Percentiles rank a stretch among this genome's conserved stretches.
Evolutionary conservation across 805 yeast genomes (phyloP).

Genomic region (Starmerella bombi): DNA sequence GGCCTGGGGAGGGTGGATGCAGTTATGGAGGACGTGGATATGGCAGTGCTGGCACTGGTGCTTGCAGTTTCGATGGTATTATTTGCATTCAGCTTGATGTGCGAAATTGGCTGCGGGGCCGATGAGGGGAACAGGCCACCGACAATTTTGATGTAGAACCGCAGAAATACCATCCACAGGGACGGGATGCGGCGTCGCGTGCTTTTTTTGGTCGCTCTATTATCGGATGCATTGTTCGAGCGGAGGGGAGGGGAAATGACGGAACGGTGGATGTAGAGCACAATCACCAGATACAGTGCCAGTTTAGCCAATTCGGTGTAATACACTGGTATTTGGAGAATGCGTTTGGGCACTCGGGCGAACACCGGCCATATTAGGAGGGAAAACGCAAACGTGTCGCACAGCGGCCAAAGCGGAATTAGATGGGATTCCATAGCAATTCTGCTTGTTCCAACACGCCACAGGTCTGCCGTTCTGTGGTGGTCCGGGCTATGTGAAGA

Average conservation of each 20-base stretch:
- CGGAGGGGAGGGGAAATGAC: not conserved
- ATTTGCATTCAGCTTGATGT: too few species aligned
- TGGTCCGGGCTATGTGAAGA: too few species aligned
- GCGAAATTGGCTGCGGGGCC: too few species aligned
- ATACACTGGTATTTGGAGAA: not conserved
- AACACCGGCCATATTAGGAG: not conserved
- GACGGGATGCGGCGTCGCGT: not conserved
- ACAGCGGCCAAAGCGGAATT: not conserved
- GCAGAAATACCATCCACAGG: not conserved
- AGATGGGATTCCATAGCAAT: not conserved
- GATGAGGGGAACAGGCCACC: not conserved
- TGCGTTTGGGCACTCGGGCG: not conserved
- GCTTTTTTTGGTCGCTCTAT: too few species aligned
- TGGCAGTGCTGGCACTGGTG: too few species aligned
- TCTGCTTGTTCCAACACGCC: too few species aligned
- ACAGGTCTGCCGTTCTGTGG: too few species aligned
- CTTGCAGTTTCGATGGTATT: too few species aligned
- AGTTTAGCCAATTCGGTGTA: not conserved
- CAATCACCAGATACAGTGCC: not conserved
- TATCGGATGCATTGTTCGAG: too few species aligned
- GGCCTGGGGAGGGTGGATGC: too few species aligned
- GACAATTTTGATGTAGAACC: not conserved
- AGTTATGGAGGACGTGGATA: too few species aligned
- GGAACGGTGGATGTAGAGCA: not conserved
- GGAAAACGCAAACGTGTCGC: not conserved